These are phyloP conservation scores for Lasiodiplodia hormozganensis DNA, from an alignment of 2,329 filamentous ascomycete genomes.

Conservation along the genomic window DNA sequence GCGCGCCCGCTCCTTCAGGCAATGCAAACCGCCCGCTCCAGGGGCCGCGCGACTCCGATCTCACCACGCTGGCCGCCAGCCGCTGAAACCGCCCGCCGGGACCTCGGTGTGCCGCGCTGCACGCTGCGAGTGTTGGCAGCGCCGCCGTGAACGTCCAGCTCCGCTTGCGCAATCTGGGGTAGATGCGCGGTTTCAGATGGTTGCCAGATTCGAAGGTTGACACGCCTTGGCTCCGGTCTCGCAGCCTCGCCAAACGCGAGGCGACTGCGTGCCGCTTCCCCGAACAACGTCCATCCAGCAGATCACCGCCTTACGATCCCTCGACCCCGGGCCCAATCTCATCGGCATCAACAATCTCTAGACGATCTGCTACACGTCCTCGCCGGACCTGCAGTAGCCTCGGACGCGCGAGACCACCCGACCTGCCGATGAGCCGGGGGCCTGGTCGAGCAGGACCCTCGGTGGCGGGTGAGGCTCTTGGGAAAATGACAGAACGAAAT, in stretches of 20 bases:
- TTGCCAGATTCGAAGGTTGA: conserved; percentile 12
- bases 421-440: conserved; percentile 20
- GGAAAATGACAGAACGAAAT: conserved; percentile 25
- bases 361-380: conserved; percentile 9
- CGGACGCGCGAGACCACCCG: conserved; percentile 20
- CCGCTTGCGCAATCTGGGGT: conserved; percentile 30
- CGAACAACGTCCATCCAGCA: conserved; percentile 22
- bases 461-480: conserved; percentile 10
- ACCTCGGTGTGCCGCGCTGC: conserved; percentile 1
- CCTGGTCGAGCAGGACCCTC: conserved; percentile 14
- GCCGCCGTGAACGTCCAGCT: neutral
- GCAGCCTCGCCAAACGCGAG: conserved; percentile 21
- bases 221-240: conserved; percentile 17
- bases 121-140: conserved; percentile 5
- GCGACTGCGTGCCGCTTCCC: conserved; percentile 26
- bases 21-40: conserved; percentile 7
- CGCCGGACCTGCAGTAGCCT: conserved; percentile 28
- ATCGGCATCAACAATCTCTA: conserved; percentile 19
- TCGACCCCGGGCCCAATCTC: conserved; percentile 3
- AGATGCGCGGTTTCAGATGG: conserved; percentile 28
- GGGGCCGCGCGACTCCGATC: conserved; percentile 4
- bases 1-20: conserved; percentile 19
- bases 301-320: conserved; percentile 15
- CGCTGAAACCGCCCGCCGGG: neutral
- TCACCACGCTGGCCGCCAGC: neutral